phyloP scores from a whole-genome alignment of 2,329 filamentous ascomycete genomes.

The Graphiopsis chlorocephala region DNA sequence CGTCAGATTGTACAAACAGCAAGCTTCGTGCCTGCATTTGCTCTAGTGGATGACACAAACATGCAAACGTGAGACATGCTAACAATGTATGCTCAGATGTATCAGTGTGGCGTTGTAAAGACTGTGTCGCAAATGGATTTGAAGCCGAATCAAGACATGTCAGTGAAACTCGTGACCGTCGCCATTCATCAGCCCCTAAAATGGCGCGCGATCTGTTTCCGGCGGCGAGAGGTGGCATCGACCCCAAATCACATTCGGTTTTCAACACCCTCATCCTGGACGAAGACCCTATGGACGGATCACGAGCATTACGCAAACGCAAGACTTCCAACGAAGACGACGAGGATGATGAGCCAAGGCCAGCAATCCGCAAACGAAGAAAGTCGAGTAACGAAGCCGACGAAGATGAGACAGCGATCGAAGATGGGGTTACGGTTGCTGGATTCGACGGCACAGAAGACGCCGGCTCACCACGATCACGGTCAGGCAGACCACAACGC shows the following conservation, averaged over 20 bases:
- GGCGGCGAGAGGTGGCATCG: conserved; percentile 61
- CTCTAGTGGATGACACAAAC: neutral
- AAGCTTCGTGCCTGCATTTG: neutral
- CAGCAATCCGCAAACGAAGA: conserved; percentile 41
- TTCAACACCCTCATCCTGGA: conserved; percentile 71
- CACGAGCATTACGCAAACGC: conserved; percentile 75
- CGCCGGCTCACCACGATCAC: conserved; percentile 32
- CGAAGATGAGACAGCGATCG: conserved; percentile 19
- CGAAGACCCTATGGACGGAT: conserved; percentile 71
- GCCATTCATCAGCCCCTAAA: conserved; percentile 63
- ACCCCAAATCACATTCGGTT: conserved; percentile 71
- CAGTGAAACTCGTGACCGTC: conserved; percentile 38
- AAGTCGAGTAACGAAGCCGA: conserved; percentile 34
- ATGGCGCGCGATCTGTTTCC: conserved; percentile 67
- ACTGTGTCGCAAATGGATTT: conserved; percentile 53
- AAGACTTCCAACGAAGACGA: conserved; percentile 68
- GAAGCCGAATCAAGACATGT: conserved; percentile 44
- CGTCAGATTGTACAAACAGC: conserved; percentile 31
- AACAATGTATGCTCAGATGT: conserved; percentile 44
- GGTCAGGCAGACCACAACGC: conserved; percentile 52
- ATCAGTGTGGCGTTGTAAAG: conserved; percentile 61
- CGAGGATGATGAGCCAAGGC: conserved; percentile 34
- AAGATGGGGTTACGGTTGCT: conserved; percentile 20
- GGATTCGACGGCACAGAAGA: conserved; percentile 22
- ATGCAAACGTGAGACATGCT: conserved; percentile 23